phyloP scores from a whole-genome alignment of 257 asterid genomes.

The Schizonepeta tenuifolia region DNA sequence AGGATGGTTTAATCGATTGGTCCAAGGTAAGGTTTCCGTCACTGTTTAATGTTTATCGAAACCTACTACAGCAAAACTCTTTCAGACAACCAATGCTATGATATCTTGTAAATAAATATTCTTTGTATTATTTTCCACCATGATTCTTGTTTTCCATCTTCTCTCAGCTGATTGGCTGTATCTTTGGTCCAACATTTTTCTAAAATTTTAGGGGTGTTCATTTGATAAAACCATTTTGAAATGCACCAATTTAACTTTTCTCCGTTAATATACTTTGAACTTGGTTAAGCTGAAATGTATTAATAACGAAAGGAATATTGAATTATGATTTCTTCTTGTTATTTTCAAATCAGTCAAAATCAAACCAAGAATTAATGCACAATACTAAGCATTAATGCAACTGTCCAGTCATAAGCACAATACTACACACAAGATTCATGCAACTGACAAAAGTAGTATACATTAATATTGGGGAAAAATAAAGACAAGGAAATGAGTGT shows the following conservation, averaged over 20 bases:
- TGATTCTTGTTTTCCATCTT: not conserved
- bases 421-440: not conserved
- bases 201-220: too few relatives aligned
- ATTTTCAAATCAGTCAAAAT: not conserved
- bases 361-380: too few relatives aligned
- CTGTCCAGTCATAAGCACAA: not conserved
- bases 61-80: constrained; percentile 3
- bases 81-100: constrained; percentile 13
- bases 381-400: too few relatives aligned
- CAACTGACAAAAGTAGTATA: too few relatives aligned
- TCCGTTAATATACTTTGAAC: not conserved
- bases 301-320: not conserved
- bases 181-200: not conserved
- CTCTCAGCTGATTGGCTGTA: constrained; percentile 2
- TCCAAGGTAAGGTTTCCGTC: constrained; percentile 64
- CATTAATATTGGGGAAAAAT: too few relatives aligned
- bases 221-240: not conserved
- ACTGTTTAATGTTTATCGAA: constrained; percentile 19
- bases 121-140: not conserved
- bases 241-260: too few relatives aligned
- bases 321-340: not conserved
- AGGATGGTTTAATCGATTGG: constrained; percentile 88
- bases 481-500: not conserved
- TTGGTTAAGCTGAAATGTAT: not conserved
- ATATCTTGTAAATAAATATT: not conserved